Evolutionary conservation across 495 filamentous ascomycete genomes (phyloP).

Genomic region (Podospora pseudocomata): DNA sequence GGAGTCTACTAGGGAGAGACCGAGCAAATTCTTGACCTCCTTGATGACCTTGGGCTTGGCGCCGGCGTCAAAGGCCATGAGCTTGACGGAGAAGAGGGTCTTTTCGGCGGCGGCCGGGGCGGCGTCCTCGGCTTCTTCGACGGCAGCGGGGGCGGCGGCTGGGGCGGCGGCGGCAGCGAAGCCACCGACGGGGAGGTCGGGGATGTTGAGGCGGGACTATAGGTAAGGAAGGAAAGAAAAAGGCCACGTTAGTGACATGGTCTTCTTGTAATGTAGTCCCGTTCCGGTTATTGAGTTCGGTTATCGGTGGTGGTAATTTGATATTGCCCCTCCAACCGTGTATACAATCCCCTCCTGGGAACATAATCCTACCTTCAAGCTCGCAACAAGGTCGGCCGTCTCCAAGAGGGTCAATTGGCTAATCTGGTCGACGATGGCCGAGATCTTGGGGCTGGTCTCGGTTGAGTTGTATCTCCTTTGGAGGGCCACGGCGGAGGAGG

Average conservation of each 20-base stretch:
- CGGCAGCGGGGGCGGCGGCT: slow-evolving; percentile 53
- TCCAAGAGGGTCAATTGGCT: slow-evolving; percentile 95
- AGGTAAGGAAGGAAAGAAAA: background rate
- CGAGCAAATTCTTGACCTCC: slow-evolving; percentile 95
- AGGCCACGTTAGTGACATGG: slow-evolving; percentile 4
- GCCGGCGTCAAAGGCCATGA: slow-evolving; percentile 77
- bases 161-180: slow-evolving; percentile 59
- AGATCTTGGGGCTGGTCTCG: slow-evolving; percentile 81
- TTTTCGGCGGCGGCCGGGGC: slow-evolving; percentile 87
- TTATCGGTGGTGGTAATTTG: background rate
- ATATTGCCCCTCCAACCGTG: slow-evolving; percentile 2
- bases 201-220: slow-evolving; percentile 93
- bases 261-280: background rate
- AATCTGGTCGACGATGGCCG: slow-evolving; percentile 93
- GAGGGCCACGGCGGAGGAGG: slow-evolving; percentile 38
- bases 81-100: slow-evolving; percentile 94
- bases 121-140: slow-evolving; percentile 72
- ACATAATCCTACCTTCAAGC: slow-evolving; percentile 65
- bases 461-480: slow-evolving; percentile 64
- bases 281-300: background rate
- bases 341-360: background rate
- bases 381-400: slow-evolving; percentile 90
- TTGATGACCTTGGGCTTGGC: slow-evolving; percentile 99
- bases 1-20: slow-evolving; percentile 93
- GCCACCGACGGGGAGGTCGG: slow-evolving; percentile 90